phyloP scores from a whole-genome alignment of 352 stramenopile genomes.

The Pythium aquatile region DNA sequence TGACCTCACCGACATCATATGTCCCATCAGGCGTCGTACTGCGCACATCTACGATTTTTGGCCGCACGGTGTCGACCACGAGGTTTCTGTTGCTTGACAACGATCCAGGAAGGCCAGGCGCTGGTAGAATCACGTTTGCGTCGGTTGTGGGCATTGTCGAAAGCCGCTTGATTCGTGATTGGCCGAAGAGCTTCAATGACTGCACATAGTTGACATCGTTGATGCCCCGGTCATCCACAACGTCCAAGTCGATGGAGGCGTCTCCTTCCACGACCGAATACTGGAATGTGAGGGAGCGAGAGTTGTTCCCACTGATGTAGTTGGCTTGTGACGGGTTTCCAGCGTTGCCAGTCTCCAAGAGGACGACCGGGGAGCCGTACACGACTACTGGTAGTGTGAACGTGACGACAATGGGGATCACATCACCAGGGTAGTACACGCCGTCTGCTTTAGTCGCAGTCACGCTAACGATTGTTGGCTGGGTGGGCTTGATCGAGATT shows the following conservation, averaged over 20 bases:
- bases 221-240: slow-evolving; percentile 50
- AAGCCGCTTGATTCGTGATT: slow-evolving; percentile 46
- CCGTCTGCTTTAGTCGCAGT: slow-evolving; percentile 37
- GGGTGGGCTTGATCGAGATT: slow-evolving; percentile 59
- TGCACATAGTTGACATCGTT: slow-evolving; percentile 46
- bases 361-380: slow-evolving; percentile 43
- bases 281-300: slow-evolving; percentile 44
- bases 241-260: slow-evolving; percentile 33
- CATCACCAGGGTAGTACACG: slow-evolving; percentile 60
- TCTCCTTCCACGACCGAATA: slow-evolving; percentile 51
- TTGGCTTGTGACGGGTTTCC: slow-evolving; percentile 22
- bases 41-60: slow-evolving; percentile 43
- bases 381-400: slow-evolving; percentile 71
- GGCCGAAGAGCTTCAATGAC: slow-evolving; percentile 34
- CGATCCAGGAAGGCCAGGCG: slow-evolving; percentile 43
- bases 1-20: slow-evolving; percentile 57
- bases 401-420: slow-evolving; percentile 43
- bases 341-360: slow-evolving; percentile 32
- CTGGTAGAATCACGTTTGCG: slow-evolving; percentile 42
- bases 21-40: slow-evolving; percentile 47
- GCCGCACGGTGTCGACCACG: slow-evolving; percentile 44
- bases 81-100: slow-evolving; percentile 44
- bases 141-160: slow-evolving; percentile 45
- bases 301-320: slow-evolving; percentile 39
- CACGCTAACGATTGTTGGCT: slow-evolving; percentile 39